A percentile compares a stretch with the other conserved stretches of the same genome.
Conservation (phyloP, 805 yeast genomes). For the Komagataella pastoris region DNA sequence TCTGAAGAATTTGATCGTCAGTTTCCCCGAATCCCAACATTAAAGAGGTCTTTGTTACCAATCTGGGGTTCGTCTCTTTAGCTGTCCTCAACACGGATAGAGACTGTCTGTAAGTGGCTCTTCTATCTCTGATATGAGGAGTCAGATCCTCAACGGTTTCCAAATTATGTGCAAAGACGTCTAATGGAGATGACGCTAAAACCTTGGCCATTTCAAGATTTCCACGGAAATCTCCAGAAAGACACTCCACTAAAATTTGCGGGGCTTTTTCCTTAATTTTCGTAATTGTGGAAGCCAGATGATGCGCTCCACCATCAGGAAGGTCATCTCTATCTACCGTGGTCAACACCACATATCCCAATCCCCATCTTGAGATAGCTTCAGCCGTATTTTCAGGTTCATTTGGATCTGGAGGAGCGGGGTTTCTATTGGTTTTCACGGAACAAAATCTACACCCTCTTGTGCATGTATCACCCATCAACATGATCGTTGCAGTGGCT, state of each 20-base stretch:
- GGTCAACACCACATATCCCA: conserved; percentile 94
- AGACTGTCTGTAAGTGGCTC: conserved; percentile 91
- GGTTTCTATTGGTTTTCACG: conserved; percentile 83
- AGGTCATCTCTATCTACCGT: conserved; percentile 97
- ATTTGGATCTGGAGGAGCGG: conserved; percentile 82
- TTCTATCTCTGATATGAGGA: conserved; percentile 88
- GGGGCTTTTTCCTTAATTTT: conserved; percentile 82
- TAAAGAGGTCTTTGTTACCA: conserved; percentile 85
- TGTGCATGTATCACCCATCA: conserved; percentile 97
- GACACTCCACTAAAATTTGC: conserved; percentile 81
- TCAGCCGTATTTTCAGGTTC: conserved; percentile 98
- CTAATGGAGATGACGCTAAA: conserved; percentile 78
- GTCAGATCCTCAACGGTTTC: conserved; percentile 95
- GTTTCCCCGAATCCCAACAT: conserved; percentile 97
- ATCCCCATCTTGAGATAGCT: conserved; percentile 94
- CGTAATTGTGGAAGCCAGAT: conserved; percentile 76
- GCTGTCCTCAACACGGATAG: conserved; percentile 69
- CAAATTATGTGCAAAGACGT: conserved; percentile 92
- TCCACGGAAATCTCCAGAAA: conserved; percentile 94
- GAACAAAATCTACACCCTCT: conserved; percentile 99
- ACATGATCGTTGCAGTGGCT: conserved; percentile 96
- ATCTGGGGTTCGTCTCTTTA: conserved; percentile 55
- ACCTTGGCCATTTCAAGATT: conserved; percentile 67
- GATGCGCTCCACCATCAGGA: conserved; percentile 85
- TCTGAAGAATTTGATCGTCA: conserved; percentile 73